A percentile compares a stretch with the other conserved stretches of the same genome.
Conservation (phyloP, 1,284 basidiomycete species). For the Ceratobasidium sp. region DNA sequence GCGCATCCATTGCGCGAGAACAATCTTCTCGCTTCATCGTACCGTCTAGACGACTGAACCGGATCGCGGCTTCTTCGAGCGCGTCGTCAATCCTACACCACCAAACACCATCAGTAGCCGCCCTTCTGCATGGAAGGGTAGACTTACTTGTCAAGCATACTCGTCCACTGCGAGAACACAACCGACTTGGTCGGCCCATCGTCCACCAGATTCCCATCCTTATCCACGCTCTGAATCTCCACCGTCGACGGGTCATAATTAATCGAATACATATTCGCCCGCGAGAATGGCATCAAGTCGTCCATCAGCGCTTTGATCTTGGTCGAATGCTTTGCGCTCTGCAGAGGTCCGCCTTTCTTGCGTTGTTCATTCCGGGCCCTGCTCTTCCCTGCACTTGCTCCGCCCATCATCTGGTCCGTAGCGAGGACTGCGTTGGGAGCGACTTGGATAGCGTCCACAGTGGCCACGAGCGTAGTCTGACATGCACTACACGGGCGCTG, state of each 20-base stretch:
- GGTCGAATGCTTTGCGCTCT: constrained; percentile 80
- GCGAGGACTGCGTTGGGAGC: constrained; percentile 59
- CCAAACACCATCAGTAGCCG: neutral
- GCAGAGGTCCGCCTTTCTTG: constrained; percentile 63
- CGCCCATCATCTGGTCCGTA: constrained; percentile 59
- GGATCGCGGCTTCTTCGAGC: constrained; percentile 80
- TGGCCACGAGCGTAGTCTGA: constrained; percentile 66
- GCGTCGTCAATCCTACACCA: constrained; percentile 82
- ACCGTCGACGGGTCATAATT: constrained; percentile 81
- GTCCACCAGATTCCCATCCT: constrained; percentile 73
- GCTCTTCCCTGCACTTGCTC: constrained; percentile 46
- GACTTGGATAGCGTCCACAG: constrained; percentile 80
- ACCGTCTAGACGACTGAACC: constrained; percentile 91
- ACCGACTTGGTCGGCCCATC: constrained; percentile 84
- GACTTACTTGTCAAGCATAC: constrained; percentile 89
- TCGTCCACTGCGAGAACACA: constrained; percentile 98
- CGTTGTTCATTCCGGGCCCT: constrained; percentile 69
- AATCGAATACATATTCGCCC: constrained; percentile 80
- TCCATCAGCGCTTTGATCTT: constrained; percentile 83
- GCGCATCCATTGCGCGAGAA: constrained; percentile 86
- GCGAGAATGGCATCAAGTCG: constrained; percentile 81
- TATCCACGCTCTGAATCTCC: constrained; percentile 78
- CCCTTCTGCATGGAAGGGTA: constrained; percentile 28
- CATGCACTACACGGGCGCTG: constrained; percentile 79
- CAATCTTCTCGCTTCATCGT: constrained; percentile 97